Evolutionary conservation across 2,329 filamentous ascomycete genomes (phyloP), one percentile per base, ranked within the genome.

Genomic region (Penicillium sp.): DNA sequence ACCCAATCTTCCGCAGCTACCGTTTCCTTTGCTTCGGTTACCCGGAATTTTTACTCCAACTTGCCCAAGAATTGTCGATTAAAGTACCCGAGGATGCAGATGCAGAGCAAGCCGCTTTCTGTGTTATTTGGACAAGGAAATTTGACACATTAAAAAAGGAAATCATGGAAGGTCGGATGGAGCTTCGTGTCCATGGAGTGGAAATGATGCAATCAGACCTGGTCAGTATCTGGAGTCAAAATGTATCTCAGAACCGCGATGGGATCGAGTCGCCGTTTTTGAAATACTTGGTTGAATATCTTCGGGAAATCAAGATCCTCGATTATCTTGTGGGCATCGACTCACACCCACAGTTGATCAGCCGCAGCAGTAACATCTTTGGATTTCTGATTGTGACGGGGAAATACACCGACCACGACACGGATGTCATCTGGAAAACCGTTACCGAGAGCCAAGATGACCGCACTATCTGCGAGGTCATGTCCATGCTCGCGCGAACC

Each of bases 271-370:
- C 80, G 82, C 39, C 47, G 1, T 79, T 90, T 48, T 78, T 93
- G 61, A 80, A 82, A 13, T 87, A 88, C 65, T 78, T 95, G 52
- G 85, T 90, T 5, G 79, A 84, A 25, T 88, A 90, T 62, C 78
- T 97, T 34, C 79, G 88, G 16, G 76, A 81, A 7, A 87, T 88
- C 39, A 86, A 87, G 52, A 79, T 97, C 27, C 84, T 96, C 25
- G 86, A 92, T 58, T 97, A 97, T 73, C 86, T 99, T 45, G 84
- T 97, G 50, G 91, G 93, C 2, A 87, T 93, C 15, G 92, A 92
- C 55, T 97, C 93, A 33, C 94, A 97, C 68, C 91, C 92, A 1
- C 92, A 96, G 69, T 85, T 97, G 52, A 94, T 95, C 21, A 81
- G 83, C 36, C 86, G 92, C 64, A 90, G 90, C 67, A 82, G 83